Evolutionary conservation across 1,139 yeast species (phyloP).

Genomic region (Geotrichum histeridarum): DNA sequence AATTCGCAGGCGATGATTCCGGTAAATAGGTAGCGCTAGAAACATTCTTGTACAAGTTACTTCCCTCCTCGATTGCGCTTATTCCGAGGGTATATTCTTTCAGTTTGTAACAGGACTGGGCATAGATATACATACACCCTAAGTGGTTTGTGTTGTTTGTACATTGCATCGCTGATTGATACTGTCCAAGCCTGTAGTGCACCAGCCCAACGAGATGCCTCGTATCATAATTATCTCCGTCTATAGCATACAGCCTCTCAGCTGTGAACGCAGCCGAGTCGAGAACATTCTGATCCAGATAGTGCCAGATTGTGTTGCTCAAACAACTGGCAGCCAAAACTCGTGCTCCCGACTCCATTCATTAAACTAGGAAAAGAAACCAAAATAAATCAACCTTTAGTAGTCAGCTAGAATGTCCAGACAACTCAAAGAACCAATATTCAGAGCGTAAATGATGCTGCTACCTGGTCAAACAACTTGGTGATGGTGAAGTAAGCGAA

Average conservation of each 20-base stretch:
- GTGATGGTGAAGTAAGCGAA: not conserved
- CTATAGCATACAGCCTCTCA: conserved; percentile 63
- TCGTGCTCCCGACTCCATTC: conserved; percentile 14
- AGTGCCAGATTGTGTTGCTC: conserved; percentile 48
- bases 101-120: conserved; percentile 56
- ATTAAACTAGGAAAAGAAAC: not conserved
- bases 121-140: conserved; percentile 70
- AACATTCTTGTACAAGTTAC: conserved; percentile 7
- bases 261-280: conserved; percentile 76
- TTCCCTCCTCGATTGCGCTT: conserved; percentile 42
- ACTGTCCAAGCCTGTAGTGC: conserved; percentile 50
- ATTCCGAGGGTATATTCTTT: conserved; percentile 61
- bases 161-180: conserved; percentile 47
- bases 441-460: too few relatives aligned
- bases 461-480: not conserved
- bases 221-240: conserved; percentile 49
- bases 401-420: too few relatives aligned
- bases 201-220: conserved; percentile 61
- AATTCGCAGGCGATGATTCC: conserved; percentile 2
- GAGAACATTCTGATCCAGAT: conserved; percentile 64
- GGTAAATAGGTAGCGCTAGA: conserved; percentile 1
- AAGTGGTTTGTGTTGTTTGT: conserved; percentile 45
- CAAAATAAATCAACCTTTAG: not conserved
- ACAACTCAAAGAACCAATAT: too few relatives aligned
- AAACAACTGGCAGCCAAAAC: conserved; percentile 18